Evolutionary conservation across 345 rosid genomes (phyloP).

Genomic region (Erucastrum elatum): DNA sequence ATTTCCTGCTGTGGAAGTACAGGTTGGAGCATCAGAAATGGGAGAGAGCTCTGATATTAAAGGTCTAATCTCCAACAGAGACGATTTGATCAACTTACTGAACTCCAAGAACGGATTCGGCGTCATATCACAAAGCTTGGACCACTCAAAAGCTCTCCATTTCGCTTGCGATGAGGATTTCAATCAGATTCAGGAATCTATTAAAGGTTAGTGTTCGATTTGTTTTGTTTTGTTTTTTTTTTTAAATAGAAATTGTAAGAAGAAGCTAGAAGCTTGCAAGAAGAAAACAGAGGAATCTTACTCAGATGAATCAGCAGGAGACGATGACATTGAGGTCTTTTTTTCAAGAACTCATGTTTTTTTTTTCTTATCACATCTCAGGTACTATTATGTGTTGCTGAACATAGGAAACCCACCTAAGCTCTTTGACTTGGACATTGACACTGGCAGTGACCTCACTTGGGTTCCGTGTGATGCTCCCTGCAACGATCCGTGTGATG

Average conservation of each 20-base stretch:
- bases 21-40: slow-evolving; percentile 20
- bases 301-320: too few relatives aligned
- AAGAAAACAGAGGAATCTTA: slow-evolving; percentile 67
- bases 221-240: not conserved
- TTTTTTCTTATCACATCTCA: slow-evolving; percentile 29
- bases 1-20: too few relatives aligned
- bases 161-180: slow-evolving; percentile 54
- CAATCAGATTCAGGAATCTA: slow-evolving; percentile 37
- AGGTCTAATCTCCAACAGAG: slow-evolving; percentile 51
- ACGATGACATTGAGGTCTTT: slow-evolving; percentile 47
- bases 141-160: slow-evolving; percentile 46
- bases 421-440: slow-evolving; percentile 78
- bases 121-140: slow-evolving; percentile 45
- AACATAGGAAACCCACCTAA: slow-evolving; percentile 75
- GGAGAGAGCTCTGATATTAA: slow-evolving; percentile 51
- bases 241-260: slow-evolving; percentile 48
- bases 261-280: slow-evolving; percentile 59
- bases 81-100: slow-evolving; percentile 58
- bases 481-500: too few relatives aligned
- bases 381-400: slow-evolving; percentile 70
- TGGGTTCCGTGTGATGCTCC: slow-evolving; percentile 98
- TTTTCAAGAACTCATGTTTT: too few relatives aligned
- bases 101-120: slow-evolving; percentile 45
- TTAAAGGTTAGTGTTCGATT: slow-evolving; percentile 45
- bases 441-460: slow-evolving; percentile 92